Evolutionary conservation across 2,329 filamentous ascomycete species (phyloP).

Genomic region (Aureobasidium sp.): DNA sequence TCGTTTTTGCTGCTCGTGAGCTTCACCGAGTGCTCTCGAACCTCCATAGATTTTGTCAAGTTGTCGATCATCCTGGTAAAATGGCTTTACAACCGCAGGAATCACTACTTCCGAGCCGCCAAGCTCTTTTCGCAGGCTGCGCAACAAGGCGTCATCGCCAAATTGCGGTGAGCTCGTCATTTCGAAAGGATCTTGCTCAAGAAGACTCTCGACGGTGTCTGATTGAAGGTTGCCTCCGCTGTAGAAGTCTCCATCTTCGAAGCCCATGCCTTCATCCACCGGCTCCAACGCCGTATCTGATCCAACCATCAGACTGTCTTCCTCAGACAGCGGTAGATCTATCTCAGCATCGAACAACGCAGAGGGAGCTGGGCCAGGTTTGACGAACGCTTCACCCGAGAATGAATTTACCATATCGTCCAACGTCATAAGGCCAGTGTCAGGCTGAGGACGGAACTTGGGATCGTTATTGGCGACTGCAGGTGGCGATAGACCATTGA

Average conservation of each 20-base stretch:
- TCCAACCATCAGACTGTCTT: constrained; percentile 26
- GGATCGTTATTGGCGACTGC: constrained; percentile 70
- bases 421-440: constrained; percentile 52
- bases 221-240: constrained; percentile 15
- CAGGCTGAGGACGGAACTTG: constrained; percentile 76
- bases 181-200: constrained; percentile 27
- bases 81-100: constrained; percentile 20
- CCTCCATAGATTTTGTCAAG: constrained; percentile 22
- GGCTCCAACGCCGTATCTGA: constrained; percentile 25
- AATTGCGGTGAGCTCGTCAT: constrained; percentile 24
- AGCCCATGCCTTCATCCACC: constrained; percentile 20
- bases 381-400: constrained; percentile 71
- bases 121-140: constrained; percentile 23
- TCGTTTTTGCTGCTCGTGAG: constrained; percentile 4
- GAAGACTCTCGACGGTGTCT: constrained; percentile 27
- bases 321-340: constrained; percentile 14
- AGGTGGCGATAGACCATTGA: constrained; percentile 75
- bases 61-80: constrained; percentile 26
- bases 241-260: constrained; percentile 16
- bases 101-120: constrained; percentile 15
- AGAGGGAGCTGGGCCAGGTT: constrained; percentile 53
- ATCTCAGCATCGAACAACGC: constrained; percentile 27
- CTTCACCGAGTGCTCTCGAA: not conserved
- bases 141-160: constrained; percentile 23
- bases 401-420: constrained; percentile 84